Evolutionary conservation across 805 yeast species (phyloP), one percentile per base, ranked within the genome.

Genomic region (Candida berthetii): DNA sequence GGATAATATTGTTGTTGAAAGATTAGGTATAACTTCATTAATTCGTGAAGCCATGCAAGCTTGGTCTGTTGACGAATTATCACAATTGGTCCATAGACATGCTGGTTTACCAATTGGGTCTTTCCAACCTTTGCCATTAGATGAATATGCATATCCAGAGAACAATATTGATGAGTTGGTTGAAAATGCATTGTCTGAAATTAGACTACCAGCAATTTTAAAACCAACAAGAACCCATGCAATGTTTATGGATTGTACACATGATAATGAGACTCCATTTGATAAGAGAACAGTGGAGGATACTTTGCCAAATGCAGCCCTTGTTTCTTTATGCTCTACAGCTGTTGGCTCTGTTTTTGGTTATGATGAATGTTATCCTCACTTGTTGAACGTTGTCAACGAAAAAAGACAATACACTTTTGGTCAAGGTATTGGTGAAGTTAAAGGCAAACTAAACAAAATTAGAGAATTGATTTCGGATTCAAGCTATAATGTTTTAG

Each of bases 21-120:
- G 95, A 50, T 72, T 93, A 35, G 97, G 96, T 15, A 82, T 93
- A 42, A 84, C 88, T 32, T 82, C 96, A 4, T 70, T 93, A 49
- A 85, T 91, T 42, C 77, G 99, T 56, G 99, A 91, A 58, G 98
- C 98, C 1, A 91, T 93, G 96, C 97, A 89, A 65, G 93, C 97
- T 1, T 82, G 93, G 81, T 80, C 84, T 11, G 93, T 85, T 11
- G 81, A 76, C 31, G 98, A 91, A 56, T 71, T 91, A 27, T 87
- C 96, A 3, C 70, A 91, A 43, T 70, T 90, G 39, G 84, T 91
- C 20, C 96, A 91, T 59, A 78, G 81, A 54, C 95, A 91, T 60
- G 98, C 97, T 29, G 99, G 99, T 3, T 72, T 88, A 49, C 96
- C 98, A 29, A 85, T 91, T 59, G 99, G 99, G 5, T 88, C 96